Evolutionary conservation across 352 stramenopile species (phyloP), one percentile per base, ranked within the genome.

Genomic region (Phytophthora brassicae): DNA sequence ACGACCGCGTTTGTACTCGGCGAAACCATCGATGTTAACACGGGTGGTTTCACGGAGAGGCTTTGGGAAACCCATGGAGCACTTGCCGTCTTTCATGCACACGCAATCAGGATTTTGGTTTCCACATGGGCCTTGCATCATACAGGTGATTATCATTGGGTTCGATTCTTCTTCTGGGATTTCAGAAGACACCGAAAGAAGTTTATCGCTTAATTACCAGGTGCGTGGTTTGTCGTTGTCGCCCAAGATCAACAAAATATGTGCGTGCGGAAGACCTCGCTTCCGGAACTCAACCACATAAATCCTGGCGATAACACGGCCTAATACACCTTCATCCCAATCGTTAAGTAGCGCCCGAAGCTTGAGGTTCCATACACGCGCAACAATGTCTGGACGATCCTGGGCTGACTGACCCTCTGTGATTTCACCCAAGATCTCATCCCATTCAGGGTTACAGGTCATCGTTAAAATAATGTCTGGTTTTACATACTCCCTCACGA

Each of bases 261-360:
- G 79, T 3, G 62, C 66, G 31, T 89, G 76, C 7, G 72, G 72
- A 7, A 81, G 51, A 1, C 66, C 78, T 19, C 78, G 56, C 35
- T 88, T 82, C 52, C 81, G 69, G 26, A 79, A 85, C 52, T 84
- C 65, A 35, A 84, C 72, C 19, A 75, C 63, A 26, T 65, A 56
- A 14, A 75, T 72, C n/a, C 70, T 33, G 2, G 65, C 75, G 11
- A 69, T 3, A 17, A 65, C n/a, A 13, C 29, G 13, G 6, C 56
- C 55, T 6, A 70, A 24, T 9, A 54, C 29, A 14, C 74, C 60
- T 16, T 75, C 56, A 7, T 62, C 55, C 6, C 84, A 31, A 24
- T 80, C 68, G 0, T 61, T 24, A 0, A 70, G 24, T 6, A 72
- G 22, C 1, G 56, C 19, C 43, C 54, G 53, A 1, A 73, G 24